Conservation (phyloP, 352 stramenopile species). For the Globisporangium mamillatum region DNA sequence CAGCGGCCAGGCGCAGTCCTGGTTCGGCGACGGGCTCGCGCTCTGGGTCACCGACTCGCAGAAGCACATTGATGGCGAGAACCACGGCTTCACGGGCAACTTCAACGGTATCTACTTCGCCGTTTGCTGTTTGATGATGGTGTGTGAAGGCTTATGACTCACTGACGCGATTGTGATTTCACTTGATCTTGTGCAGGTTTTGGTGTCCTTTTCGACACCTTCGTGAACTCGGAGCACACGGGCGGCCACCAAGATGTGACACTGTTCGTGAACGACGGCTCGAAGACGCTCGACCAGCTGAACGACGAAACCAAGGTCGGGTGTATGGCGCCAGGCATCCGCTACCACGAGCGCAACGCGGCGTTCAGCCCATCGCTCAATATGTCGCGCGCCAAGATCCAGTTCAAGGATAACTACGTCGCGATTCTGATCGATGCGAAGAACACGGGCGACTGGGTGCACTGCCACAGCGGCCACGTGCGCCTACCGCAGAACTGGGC, state of each 20-base stretch:
- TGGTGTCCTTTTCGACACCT: constrained; percentile 83
- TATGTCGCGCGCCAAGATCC: constrained; percentile 77
- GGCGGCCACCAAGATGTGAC: constrained; percentile 84
- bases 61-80: constrained; percentile 58
- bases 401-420: constrained; percentile 72
- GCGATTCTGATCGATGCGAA: constrained; percentile 70
- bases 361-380: constrained; percentile 75
- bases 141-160: not conserved
- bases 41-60: constrained; percentile 73
- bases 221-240: constrained; percentile 75
- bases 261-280: constrained; percentile 78
- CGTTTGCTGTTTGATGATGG: not conserved
- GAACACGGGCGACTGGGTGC: constrained; percentile 68
- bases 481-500: constrained; percentile 53
- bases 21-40: constrained; percentile 77
- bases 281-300: constrained; percentile 73
- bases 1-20: constrained; percentile 67
- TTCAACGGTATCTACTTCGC: constrained; percentile 37
- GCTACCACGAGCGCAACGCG: constrained; percentile 81
- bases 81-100: constrained; percentile 75
- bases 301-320: constrained; percentile 65
- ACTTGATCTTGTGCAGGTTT: constrained; percentile 28
- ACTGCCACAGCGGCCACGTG: constrained; percentile 58
- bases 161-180: not conserved
- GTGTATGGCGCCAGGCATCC: constrained; percentile 74